Conservation (phyloP, 2,329 filamentous ascomycete genomes). For the Basipetospora chlamydospora region DNA sequence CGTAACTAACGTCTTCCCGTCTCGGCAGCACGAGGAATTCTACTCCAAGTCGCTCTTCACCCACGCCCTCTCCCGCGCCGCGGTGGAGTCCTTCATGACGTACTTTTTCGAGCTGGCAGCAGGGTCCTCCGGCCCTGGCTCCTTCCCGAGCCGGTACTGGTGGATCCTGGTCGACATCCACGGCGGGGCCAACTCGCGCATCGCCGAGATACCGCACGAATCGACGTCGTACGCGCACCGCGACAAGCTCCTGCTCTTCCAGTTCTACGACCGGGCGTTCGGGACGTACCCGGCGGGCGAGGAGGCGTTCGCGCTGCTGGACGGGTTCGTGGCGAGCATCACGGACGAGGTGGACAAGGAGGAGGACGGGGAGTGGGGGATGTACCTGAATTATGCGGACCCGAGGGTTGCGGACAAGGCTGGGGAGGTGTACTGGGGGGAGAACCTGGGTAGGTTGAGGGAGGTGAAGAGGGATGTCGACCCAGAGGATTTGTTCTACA, state of each 20-base stretch:
- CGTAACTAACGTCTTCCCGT: not conserved
- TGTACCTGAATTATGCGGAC: conserved; percentile 28
- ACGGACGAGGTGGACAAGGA: conserved; percentile 16
- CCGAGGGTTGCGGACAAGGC: conserved; percentile 19
- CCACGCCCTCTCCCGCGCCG: conserved; percentile 10
- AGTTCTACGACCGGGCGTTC: conserved; percentile 28
- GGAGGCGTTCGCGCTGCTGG: conserved; percentile 18
- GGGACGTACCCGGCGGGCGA: conserved; percentile 16
- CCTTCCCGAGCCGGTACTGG: conserved; percentile 8
- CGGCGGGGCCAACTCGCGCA: conserved; percentile 20
- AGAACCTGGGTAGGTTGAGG: conserved; percentile 17
- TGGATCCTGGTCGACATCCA: conserved; percentile 15
- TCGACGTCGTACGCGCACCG: conserved; percentile 24
- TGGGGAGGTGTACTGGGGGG: conserved; percentile 21
- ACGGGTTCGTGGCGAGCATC: conserved; percentile 19
- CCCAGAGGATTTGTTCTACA: conserved; percentile 23
- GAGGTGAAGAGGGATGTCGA: conserved; percentile 21
- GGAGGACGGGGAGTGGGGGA: conserved; percentile 17
- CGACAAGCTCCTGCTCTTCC: conserved; percentile 32
- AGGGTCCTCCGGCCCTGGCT: not conserved
- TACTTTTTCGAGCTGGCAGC: conserved; percentile 10
- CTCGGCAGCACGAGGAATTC: conserved; percentile 14
- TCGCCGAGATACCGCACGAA: conserved; percentile 13
- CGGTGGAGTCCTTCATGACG: conserved; percentile 11
- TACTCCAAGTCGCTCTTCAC: conserved; percentile 17